Evolutionary conservation across 495 filamentous ascomycete species (phyloP).

Genomic region (Daldinia grandis): DNA sequence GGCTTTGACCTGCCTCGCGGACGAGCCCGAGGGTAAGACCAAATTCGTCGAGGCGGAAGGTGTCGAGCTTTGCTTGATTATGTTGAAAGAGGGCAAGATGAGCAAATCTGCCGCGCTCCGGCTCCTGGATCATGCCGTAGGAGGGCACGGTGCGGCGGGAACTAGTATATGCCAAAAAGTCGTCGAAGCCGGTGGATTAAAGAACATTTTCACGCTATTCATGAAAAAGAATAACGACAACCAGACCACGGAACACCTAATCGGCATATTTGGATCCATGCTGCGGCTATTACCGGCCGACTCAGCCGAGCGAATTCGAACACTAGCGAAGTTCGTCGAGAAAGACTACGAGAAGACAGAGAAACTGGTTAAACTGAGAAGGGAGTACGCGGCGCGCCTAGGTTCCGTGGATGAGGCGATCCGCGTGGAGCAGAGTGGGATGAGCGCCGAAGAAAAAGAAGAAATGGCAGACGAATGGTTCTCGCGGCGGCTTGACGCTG

Average conservation of each 20-base stretch:
- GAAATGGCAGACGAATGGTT: constrained; percentile 72
- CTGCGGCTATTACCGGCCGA: constrained; percentile 80
- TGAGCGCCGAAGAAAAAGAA: constrained; percentile 69
- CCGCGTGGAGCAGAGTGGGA: constrained; percentile 57
- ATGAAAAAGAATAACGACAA: constrained; percentile 85
- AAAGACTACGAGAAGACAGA: constrained; percentile 87
- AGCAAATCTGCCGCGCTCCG: constrained; percentile 79
- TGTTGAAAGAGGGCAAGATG: constrained; percentile 77
- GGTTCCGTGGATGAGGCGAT: constrained; percentile 73
- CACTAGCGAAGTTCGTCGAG: constrained; percentile 94
- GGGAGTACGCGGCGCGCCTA: constrained; percentile 74
- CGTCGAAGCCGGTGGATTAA: constrained; percentile 85
- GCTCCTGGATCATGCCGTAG: constrained; percentile 82
- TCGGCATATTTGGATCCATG: constrained; percentile 88
- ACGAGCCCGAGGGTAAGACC: constrained; percentile 76
- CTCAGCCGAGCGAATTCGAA: constrained; percentile 80
- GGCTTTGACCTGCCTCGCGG: constrained; percentile 77
- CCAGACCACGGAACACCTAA: constrained; percentile 79
- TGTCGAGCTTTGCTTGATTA: constrained; percentile 88
- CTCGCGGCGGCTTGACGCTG: constrained; percentile 83
- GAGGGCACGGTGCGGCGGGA: constrained; percentile 66
- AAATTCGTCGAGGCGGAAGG: constrained; percentile 92
- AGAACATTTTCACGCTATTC: constrained; percentile 84
- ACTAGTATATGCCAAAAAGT: constrained; percentile 72
- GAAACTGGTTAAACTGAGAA: constrained; percentile 73